Evolutionary conservation across 2,329 filamentous ascomycete genomes (phyloP).

Genomic region (Didymosphaeria variabile): DNA sequence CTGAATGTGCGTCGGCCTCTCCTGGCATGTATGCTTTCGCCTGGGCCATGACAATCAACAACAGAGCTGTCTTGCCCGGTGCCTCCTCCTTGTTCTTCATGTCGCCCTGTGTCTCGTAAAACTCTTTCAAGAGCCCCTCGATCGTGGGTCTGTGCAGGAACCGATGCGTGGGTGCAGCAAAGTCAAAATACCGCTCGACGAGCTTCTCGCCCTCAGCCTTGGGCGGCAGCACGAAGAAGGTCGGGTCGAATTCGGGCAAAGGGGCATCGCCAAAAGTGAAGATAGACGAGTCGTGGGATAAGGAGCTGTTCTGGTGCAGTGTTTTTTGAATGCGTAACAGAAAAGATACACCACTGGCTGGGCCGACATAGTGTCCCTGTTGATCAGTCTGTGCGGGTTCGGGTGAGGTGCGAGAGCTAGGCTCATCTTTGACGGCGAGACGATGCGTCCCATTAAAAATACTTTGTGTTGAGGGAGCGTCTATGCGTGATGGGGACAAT

Average conservation of each 20-base stretch:
- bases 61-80: conserved; percentile 55
- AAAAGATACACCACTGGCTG: conserved; percentile 60
- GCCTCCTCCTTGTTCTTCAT: conserved; percentile 54
- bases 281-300: conserved; percentile 55
- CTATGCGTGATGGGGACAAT: conserved; percentile 27
- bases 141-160: conserved; percentile 65
- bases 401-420: conserved; percentile 54
- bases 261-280: conserved; percentile 62
- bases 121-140: conserved; percentile 55
- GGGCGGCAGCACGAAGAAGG: conserved; percentile 54
- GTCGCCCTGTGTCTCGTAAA: conserved; percentile 56
- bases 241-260: conserved; percentile 55
- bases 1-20: conserved; percentile 35
- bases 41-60: conserved; percentile 65
- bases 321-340: conserved; percentile 60
- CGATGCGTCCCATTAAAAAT: conserved; percentile 26
- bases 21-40: conserved; percentile 55
- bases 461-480: conserved; percentile 19
- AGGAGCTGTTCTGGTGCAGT: conserved; percentile 52
- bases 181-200: conserved; percentile 66
- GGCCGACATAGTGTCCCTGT: conserved; percentile 60
- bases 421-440: conserved; percentile 26
- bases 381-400: conserved; percentile 57
- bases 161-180: conserved; percentile 67
- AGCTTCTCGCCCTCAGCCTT: conserved; percentile 56